Percentiles rank a stretch among this genome's conserved stretches.
Conservation (phyloP, 2,329 filamentous ascomycete genomes). For the Acarospora socialis region DNA sequence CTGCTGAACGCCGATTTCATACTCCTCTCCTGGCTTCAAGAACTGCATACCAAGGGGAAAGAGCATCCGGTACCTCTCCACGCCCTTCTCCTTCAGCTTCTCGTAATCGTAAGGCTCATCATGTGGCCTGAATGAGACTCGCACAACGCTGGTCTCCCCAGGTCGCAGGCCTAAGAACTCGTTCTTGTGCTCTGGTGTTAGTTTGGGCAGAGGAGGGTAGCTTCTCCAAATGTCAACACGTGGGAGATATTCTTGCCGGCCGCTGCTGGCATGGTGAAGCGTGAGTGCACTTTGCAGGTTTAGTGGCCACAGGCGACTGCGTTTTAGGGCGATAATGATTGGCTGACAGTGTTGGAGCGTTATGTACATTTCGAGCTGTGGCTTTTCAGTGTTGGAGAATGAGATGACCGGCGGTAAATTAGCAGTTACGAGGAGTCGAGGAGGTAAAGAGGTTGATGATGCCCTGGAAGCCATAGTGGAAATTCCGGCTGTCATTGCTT, state of each 20-base stretch:
- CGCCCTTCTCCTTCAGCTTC: conserved; percentile 1
- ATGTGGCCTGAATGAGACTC: conserved; percentile 3
- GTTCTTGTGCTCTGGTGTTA: conserved; percentile 1
- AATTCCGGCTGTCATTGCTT: too few species aligned
- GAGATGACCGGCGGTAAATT: too few species aligned
- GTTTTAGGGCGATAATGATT: conserved; percentile 1
- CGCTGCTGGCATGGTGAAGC: conserved; percentile 1
- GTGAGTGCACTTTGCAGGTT: neutral
- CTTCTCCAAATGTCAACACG: conserved; percentile 1
- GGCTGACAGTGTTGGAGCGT: too few species aligned
- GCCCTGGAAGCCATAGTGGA: too few species aligned
- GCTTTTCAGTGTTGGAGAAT: too few species aligned
- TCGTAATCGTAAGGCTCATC: conserved; percentile 1
- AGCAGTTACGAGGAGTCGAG: too few species aligned
- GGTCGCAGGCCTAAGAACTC: conserved; percentile 1
- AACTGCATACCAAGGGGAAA: conserved; percentile 4
- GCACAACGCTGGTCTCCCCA: conserved; percentile 1
- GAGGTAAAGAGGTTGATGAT: too few species aligned
- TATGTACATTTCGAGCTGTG: too few species aligned
- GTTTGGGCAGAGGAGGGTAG: neutral
- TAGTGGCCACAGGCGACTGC: too few species aligned
- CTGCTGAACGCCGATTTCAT: conserved; percentile 2
- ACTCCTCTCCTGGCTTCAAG: neutral
- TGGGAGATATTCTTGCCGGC: conserved; percentile 2
- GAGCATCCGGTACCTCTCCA: conserved; percentile 1